These are phyloP conservation scores for Coemansia umbellata DNA, from an alignment of 192 early-diverging fungal species.

Conservation along the genomic window DNA sequence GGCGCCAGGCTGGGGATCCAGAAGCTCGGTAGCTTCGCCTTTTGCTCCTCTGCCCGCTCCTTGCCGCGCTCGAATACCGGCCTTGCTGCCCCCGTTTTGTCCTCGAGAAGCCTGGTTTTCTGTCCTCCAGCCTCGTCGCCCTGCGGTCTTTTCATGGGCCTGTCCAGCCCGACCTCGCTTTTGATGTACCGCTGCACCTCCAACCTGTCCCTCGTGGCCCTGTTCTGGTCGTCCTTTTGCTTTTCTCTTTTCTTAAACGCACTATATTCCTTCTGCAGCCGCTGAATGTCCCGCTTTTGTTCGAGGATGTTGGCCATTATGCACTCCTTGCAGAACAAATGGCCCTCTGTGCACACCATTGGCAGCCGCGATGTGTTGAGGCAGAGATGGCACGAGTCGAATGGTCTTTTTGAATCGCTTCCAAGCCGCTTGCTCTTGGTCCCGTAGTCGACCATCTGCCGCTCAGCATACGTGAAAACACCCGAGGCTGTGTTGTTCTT, in stretches of 20 bases:
- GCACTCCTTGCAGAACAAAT: conserved; percentile 89
- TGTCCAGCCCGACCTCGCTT: conserved; percentile 16
- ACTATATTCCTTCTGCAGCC: conserved; percentile 45
- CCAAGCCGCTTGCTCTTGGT: conserved; percentile 79
- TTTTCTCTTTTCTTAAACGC: conserved; percentile 42
- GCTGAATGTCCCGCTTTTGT: conserved; percentile 73
- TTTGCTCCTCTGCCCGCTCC: neutral
- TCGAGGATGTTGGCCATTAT: conserved; percentile 76
- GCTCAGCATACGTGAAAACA: conserved; percentile 89
- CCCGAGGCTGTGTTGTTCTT: conserved; percentile 90
- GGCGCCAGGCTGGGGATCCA: conserved; percentile 43
- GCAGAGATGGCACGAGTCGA: conserved; percentile 87
- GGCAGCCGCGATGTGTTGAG: conserved; percentile 42
- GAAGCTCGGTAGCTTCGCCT: conserved; percentile 18
- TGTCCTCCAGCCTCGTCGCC: neutral
- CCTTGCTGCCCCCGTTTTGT: neutral
- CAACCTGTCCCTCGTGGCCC: neutral
- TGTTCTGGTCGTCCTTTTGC: conserved; percentile 8
- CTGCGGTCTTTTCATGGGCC: neutral
- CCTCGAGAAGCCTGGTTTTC: conserved; percentile 4
- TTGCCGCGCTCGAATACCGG: neutral
- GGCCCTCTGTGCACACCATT: conserved; percentile 52
- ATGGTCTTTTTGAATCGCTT: conserved; percentile 75
- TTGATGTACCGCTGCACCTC: conserved; percentile 8
- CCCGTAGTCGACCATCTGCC: conserved; percentile 83